Evolutionary conservation across 1,139 yeast species (phyloP), one percentile per base, ranked within the genome.

Genomic region (Taphrina betulina): DNA sequence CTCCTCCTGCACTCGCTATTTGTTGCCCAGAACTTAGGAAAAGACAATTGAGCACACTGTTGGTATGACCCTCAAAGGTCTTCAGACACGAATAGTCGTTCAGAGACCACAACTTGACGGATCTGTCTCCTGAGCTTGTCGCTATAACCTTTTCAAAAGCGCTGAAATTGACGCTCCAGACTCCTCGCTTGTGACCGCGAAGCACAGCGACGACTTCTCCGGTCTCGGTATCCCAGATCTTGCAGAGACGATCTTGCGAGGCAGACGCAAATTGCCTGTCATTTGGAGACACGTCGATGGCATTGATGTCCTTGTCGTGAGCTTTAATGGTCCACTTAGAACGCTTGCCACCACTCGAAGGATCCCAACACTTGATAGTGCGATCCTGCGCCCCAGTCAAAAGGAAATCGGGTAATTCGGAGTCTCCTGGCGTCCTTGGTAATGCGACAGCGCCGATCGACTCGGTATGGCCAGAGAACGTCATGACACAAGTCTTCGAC

Each of bases 31-130:
- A 74, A 61, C 82, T 81, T 61, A 85, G 75, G 66, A 87, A 87
- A 37, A 78, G 76, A 42, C 83, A 83, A 71, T 95, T 78, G 70
- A 90, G 92, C 3, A 92, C 90, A 0, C 96, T 85, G 67, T 90
- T 92, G 8, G 95, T 81, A 68, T 90, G 97, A 1, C 98, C 96
- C 71, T 92, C 96, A 66, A 90, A 82, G 1, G 96, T 92, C 64
- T 82, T 81, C 43, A 78, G 69, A 66, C 95, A 88, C 2, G 82
- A 75, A 68, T 77, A 88, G 65, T 87, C 92, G 50, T 74, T 77
- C 63, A 92, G 72, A 35, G 87, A 85, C 99, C 99, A 92, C 38
- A 89, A 75, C 67, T 88, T 85, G 59, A 86, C 78, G 0, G 96
- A 84, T 68, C 87, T 88, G 70, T 92, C 99, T 61, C 97, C 96